Percentiles rank a stretch among this genome's conserved stretches.
phyloP scores from a whole-genome alignment of 2,329 filamentous ascomycete species.

The Fusarium equiseti region DNA sequence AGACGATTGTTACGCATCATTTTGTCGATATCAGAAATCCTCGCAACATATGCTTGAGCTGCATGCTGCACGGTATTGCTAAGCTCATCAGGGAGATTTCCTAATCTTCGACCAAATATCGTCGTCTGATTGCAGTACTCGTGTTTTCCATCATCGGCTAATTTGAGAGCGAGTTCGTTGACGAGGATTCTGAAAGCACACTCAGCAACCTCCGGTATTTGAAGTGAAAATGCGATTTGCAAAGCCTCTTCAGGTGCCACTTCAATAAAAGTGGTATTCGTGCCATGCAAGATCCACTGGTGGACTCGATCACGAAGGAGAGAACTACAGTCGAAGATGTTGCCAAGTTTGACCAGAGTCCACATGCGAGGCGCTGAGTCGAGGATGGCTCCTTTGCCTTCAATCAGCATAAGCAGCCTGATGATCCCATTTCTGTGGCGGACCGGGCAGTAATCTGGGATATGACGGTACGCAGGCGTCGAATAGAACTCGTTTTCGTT shows the following conservation, averaged over 20 bases:
- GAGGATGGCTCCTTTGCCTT: constrained; percentile 65
- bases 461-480: constrained; percentile 51
- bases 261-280: constrained; percentile 71
- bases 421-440: constrained; percentile 74
- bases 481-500: constrained; percentile 36
- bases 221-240: constrained; percentile 64
- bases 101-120: constrained; percentile 61
- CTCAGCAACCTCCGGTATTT: constrained; percentile 58
- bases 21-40: constrained; percentile 52
- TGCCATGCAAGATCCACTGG: constrained; percentile 68
- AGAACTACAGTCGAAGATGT: constrained; percentile 65
- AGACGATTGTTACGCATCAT: constrained; percentile 52
- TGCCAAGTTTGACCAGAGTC: constrained; percentile 73
- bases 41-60: constrained; percentile 63
- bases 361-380: constrained; percentile 76
- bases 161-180: constrained; percentile 68
- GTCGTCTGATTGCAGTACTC: constrained; percentile 44
- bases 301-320: constrained; percentile 63
- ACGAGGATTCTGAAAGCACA: constrained; percentile 71
- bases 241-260: constrained; percentile 72
- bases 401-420: constrained; percentile 69
- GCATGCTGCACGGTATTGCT: constrained; percentile 70
- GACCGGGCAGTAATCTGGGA: constrained; percentile 72
- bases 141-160: constrained; percentile 41
- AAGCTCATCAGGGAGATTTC: constrained; percentile 65